These are phyloP conservation scores for Suhomyces taliae DNA, from an alignment of 1,139 yeast species.

Conservation along the genomic window DNA sequence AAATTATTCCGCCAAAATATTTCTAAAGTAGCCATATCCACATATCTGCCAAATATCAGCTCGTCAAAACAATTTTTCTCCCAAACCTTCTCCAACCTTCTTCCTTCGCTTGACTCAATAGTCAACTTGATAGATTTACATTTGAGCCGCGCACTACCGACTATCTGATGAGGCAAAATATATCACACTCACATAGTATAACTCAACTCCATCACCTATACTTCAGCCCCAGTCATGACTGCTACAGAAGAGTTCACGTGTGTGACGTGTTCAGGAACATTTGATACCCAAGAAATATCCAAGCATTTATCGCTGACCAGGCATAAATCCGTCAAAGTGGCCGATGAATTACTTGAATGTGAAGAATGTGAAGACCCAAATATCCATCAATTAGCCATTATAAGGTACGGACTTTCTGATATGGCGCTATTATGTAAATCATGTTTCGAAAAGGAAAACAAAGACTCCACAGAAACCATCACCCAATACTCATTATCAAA, in stretches of 20 bases:
- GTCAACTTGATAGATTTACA: neutral
- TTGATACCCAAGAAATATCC: slow-evolving; percentile 23
- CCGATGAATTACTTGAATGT: slow-evolving; percentile 49
- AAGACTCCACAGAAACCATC: slow-evolving; percentile 46
- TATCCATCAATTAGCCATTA: slow-evolving; percentile 52
- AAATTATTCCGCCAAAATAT: too few species aligned
- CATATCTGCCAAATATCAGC: too few species aligned
- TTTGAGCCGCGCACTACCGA: neutral
- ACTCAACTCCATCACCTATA: neutral
- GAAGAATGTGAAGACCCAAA: slow-evolving; percentile 58
- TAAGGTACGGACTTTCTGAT: slow-evolving; percentile 57
- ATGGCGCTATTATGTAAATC: slow-evolving; percentile 50
- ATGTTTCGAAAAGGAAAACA: slow-evolving; percentile 46
- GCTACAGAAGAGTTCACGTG: slow-evolving; percentile 22
- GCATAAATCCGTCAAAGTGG: slow-evolving; percentile 48
- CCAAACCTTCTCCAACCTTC: too few species aligned
- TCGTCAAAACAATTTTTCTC: too few species aligned
- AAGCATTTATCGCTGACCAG: slow-evolving; percentile 54
- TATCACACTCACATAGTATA: neutral
- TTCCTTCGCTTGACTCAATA: too few species aligned
- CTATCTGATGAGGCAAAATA: neutral
- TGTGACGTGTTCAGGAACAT: slow-evolving; percentile 28
- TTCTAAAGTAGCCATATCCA: too few species aligned
- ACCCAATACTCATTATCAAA: slow-evolving; percentile 53
- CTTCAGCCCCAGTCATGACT: neutral